These are phyloP conservation scores for Pyrenophora teres DNA, from an alignment of 2,329 filamentous ascomycete species.

Conservation along the genomic window DNA sequence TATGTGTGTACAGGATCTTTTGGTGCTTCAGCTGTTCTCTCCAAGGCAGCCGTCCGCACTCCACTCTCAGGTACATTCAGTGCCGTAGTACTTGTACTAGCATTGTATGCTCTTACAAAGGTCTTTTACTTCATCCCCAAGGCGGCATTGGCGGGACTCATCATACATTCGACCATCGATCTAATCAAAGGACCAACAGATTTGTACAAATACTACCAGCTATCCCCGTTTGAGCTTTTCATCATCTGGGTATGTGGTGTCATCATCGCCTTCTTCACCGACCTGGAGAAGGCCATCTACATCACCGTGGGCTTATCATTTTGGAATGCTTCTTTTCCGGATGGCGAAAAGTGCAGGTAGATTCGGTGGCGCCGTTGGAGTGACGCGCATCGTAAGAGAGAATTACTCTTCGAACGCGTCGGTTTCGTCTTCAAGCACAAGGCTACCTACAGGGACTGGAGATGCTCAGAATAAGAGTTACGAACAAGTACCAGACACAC, in stretches of 20 bases:
- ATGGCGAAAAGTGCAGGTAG: slow-evolving; percentile 34
- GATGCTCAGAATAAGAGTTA: background rate
- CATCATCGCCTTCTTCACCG: slow-evolving; percentile 79
- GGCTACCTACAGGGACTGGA: slow-evolving; percentile 42
- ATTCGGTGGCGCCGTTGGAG: slow-evolving; percentile 26
- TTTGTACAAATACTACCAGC: slow-evolving; percentile 88
- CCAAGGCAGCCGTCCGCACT: slow-evolving; percentile 88
- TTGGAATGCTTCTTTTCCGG: slow-evolving; percentile 77
- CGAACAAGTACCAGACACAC: background rate
- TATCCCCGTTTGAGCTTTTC: slow-evolving; percentile 83
- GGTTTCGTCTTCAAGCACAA: slow-evolving; percentile 46
- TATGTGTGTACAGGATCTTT: slow-evolving; percentile 93
- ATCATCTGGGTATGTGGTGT: slow-evolving; percentile 94
- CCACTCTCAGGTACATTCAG: slow-evolving; percentile 88
- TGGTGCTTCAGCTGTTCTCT: slow-evolving; percentile 90
- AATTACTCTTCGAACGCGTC: slow-evolving; percentile 57
- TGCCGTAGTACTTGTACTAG: slow-evolving; percentile 77
- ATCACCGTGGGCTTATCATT: slow-evolving; percentile 76
- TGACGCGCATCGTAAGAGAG: slow-evolving; percentile 23
- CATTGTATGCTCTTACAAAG: slow-evolving; percentile 81
- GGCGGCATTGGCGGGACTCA: slow-evolving; percentile 78
- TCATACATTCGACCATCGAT: slow-evolving; percentile 91
- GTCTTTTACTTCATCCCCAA: slow-evolving; percentile 92
- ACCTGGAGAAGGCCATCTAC: slow-evolving; percentile 90
- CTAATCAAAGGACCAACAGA: slow-evolving; percentile 86